phyloP scores from a whole-genome alignment of 306 rosid genomes.

The Quercus agrifolia region DNA sequence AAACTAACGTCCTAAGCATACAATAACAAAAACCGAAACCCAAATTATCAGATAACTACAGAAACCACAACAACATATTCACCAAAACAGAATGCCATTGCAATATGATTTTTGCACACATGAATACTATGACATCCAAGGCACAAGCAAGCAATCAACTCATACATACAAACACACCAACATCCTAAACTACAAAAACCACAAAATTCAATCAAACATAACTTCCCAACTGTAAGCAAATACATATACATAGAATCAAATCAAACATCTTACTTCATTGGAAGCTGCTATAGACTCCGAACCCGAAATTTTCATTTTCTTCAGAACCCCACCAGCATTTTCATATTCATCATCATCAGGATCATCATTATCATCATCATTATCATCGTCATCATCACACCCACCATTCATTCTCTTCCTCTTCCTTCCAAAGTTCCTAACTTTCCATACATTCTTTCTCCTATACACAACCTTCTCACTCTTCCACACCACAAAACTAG shows the following conservation, averaged over 20 bases:
- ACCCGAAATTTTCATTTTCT: conserved; percentile 29
- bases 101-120: neutral
- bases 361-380: neutral
- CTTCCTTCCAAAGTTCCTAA: conserved; percentile 50
- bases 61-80: conserved; percentile 1
- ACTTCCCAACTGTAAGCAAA: neutral
- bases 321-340: conserved; percentile 13
- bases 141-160: no score
- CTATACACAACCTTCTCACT: conserved; percentile 73
- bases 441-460: conserved; percentile 69
- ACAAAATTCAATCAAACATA: neutral
- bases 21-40: conserved; percentile 24
- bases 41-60: neutral
- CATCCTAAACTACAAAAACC: conserved; percentile 15
- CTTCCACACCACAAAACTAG: conserved; percentile 73
- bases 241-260: neutral
- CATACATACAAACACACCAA: neutral
- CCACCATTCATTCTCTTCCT: conserved; percentile 36
- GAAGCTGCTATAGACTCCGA: conserved; percentile 5
- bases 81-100: neutral
- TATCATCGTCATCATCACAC: neutral
- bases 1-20: conserved; percentile 42
- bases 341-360: neutral
- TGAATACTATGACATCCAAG: neutral
- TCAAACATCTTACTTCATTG: conserved; percentile 36